Evolutionary conservation across 2,329 filamentous ascomycete species (phyloP).

Genomic region (Alternaria conjuncta): DNA sequence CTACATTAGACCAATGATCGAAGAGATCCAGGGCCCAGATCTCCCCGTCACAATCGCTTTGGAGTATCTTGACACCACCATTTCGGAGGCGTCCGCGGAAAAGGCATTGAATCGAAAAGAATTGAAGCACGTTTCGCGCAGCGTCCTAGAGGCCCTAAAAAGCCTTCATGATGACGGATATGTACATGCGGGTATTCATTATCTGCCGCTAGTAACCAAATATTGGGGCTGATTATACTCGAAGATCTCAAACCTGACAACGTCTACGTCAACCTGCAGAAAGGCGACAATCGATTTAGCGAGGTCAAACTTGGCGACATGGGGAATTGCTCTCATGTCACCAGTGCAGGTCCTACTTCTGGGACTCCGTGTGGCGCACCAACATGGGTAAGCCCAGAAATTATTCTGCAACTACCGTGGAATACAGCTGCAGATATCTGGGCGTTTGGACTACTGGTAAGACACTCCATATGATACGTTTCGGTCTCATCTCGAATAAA

Average conservation of each 20-base stretch:
- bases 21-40: background rate
- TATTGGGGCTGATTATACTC: background rate
- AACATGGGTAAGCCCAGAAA: background rate
- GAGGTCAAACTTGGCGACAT: background rate
- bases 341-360: background rate
- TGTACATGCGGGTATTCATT: background rate
- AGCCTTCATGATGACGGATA: background rate
- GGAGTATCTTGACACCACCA: background rate
- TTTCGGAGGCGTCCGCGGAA: background rate
- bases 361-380: background rate
- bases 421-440: background rate
- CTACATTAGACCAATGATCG: background rate
- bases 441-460: background rate
- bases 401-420: background rate
- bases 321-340: background rate
- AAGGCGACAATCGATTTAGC: background rate
- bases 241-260: background rate
- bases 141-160: background rate
- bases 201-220: background rate
- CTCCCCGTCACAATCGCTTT: background rate
- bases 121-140: background rate
- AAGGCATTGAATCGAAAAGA: background rate
- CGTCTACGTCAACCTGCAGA: background rate
- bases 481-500: background rate
- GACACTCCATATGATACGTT: background rate